Evolutionary conservation across 2,329 filamentous ascomycete species (phyloP).

Genomic region (Pseudogymnoascus sp.): DNA sequence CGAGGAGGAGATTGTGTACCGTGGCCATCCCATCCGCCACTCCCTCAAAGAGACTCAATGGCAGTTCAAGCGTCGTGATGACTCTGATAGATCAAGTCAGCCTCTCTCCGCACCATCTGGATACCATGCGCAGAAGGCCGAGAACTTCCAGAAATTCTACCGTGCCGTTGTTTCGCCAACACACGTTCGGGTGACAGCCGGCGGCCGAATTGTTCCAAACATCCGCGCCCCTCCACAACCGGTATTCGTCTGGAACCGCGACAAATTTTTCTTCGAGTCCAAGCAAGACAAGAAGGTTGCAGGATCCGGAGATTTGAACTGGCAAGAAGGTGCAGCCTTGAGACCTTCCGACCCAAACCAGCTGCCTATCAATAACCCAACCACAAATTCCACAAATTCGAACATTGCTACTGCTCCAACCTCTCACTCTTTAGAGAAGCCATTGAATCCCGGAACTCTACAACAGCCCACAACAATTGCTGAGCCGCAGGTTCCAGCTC

Average conservation of each 20-base stretch:
- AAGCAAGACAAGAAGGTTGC: constrained; percentile 3
- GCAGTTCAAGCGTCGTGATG: constrained; percentile 24
- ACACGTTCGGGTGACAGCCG: constrained; percentile 59
- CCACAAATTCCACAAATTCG: background rate
- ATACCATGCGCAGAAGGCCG: constrained; percentile 46
- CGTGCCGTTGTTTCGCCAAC: constrained; percentile 60
- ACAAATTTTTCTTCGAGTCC: constrained; percentile 21
- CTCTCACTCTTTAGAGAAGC: background rate
- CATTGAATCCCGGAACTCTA: background rate
- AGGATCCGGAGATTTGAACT: background rate
- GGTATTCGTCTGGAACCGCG: constrained; percentile 22
- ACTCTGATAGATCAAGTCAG: constrained; percentile 30
- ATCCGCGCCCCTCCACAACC: constrained; percentile 35
- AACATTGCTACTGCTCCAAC: constrained; percentile 2
- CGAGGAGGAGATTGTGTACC: constrained; percentile 9
- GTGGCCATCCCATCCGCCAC: background rate
- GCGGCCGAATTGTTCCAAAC: constrained; percentile 59
- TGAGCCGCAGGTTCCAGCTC: background rate
- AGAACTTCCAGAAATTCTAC: constrained; percentile 62
- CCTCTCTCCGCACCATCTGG: constrained; percentile 47
- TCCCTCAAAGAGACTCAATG: constrained; percentile 16
- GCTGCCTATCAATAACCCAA: constrained; percentile 1
- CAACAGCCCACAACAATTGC: background rate
- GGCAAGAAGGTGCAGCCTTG: background rate
- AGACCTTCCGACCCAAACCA: background rate